Base-by-base conservation (phyloP, 1,139 yeast genomes). In the Lodderomyces oxycetoniae region DNA sequence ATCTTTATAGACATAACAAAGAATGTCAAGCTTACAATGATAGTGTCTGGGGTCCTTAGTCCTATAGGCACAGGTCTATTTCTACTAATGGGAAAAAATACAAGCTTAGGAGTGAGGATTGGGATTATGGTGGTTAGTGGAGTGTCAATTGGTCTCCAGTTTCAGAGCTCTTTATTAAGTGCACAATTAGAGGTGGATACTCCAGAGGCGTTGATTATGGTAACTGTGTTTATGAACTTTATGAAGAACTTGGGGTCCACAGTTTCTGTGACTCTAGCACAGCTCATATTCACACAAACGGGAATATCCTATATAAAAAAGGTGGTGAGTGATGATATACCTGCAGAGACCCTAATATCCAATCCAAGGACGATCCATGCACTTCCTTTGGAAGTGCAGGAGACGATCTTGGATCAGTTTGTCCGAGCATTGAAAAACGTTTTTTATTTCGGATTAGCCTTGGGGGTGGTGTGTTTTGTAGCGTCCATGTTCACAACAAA, bases 121-220 rank as follows among this genome's bases (percentile, higher is more conserved):
- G 87, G 87, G 0, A 56, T 67, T 9, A 52, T 71, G 27, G 71
- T 80, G 21, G 47, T 77, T 4, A 63, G 67, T 5, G 87, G 87
- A 37, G 48, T 76, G 16, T 68, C 77, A 0, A 56, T 71, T 32
- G 87, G 88, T 1, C 45, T 70, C 15, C 60, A 63, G 33, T 61
- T 77, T 45, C 88, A 79, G 51, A 58, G 76, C 22, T 54, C 74
- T 1, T 46, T 74, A 30, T 49, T 80, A 15, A 57, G 77, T 11
- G 66, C 72, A 5, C 87, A 80, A 48, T 49, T 79, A 22, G 57
- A 62, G 28, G 76, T 81, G 1, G 48, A 60, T 20, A 46, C 62
- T 8, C 63, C 65, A 3, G 82, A 82, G 4, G 64, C 76, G 0
- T 57, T 71, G 30, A 70, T 77, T 34, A 47, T 73, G 41, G 64